Percentiles rank a stretch among this genome's conserved stretches.
phyloP scores from a whole-genome alignment of 306 rosid genomes.

The Vicia villosa region DNA sequence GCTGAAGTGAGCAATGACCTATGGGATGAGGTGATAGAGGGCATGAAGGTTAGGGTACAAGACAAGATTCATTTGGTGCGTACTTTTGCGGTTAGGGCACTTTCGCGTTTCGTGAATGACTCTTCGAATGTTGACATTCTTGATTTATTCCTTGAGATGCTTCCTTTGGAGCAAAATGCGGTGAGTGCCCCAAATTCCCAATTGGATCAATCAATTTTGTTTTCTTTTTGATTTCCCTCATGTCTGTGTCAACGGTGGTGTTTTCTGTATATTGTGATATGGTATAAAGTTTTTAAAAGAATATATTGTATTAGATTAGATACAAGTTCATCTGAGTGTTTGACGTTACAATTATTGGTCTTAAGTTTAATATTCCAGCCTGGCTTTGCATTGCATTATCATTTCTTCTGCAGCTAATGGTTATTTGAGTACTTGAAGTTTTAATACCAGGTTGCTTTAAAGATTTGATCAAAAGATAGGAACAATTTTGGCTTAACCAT shows the following conservation, averaged over 20 bases:
- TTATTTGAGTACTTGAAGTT: background rate
- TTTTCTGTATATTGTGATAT: background rate
- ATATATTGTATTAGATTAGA: background rate
- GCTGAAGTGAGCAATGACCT: slow-evolving; percentile 85
- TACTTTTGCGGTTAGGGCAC: slow-evolving; percentile 85
- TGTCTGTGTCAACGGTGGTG: slow-evolving; percentile 5
- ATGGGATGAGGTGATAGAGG: slow-evolving; percentile 89
- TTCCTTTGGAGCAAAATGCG: slow-evolving; percentile 74
- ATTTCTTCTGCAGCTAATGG: background rate
- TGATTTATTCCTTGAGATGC: slow-evolving; percentile 69
- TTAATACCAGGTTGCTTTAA: no score
- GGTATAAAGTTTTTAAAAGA: background rate
- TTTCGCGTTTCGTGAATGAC: slow-evolving; percentile 90
- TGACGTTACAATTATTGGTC: background rate
- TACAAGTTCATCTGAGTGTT: slow-evolving; percentile 6
- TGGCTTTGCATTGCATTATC: background rate
- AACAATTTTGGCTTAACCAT: background rate
- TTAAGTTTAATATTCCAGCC: slow-evolving; percentile 1
- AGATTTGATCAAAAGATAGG: background rate
- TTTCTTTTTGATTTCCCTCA: background rate
- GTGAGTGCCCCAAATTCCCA: slow-evolving; percentile 50
- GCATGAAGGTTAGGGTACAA: slow-evolving; percentile 69
- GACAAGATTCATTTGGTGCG: slow-evolving; percentile 83
- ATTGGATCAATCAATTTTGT: slow-evolving; percentile 21
- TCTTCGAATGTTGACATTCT: slow-evolving; percentile 77